These are phyloP conservation scores for Ogataea pilisensis DNA, from an alignment of 805 yeast genomes.

Conservation along the genomic window DNA sequence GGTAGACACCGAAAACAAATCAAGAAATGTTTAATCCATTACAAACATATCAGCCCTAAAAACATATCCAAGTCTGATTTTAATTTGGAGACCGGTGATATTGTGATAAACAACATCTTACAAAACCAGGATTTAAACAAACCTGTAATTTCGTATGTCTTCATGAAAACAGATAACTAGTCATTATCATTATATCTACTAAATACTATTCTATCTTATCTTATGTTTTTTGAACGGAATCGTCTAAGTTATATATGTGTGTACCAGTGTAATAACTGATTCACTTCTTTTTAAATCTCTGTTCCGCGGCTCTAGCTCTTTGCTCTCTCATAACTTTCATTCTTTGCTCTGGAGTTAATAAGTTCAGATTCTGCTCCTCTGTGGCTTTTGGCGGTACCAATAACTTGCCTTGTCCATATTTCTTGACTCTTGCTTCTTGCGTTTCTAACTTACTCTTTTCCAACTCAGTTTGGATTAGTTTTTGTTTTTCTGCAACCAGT, in stretches of 20 bases:
- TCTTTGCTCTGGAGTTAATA: constrained; percentile 70
- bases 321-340: constrained; percentile 85
- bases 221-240: too few relatives aligned
- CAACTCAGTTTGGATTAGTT: constrained; percentile 40
- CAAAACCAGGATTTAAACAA: constrained; percentile 21
- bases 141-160: constrained; percentile 35
- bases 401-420: constrained; percentile 36
- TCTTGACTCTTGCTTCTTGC: constrained; percentile 25
- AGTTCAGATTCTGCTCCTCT: constrained; percentile 45
- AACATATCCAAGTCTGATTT: neutral
- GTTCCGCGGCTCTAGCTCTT: constrained; percentile 95
- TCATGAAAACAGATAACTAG: constrained; percentile 28
- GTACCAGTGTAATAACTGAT: neutral
- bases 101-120: constrained; percentile 28
- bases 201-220: too few relatives aligned
- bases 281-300: constrained; percentile 48
- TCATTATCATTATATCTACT: too few relatives aligned
- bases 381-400: constrained; percentile 15
- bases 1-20: constrained; percentile 39
- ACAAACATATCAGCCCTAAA: constrained; percentile 57
- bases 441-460: constrained; percentile 37
- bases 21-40: constrained; percentile 56
- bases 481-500: constrained; percentile 36
- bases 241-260: too few relatives aligned
- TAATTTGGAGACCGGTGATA: constrained; percentile 9